A percentile compares a stretch with the other conserved stretches of the same genome.
These are phyloP conservation scores for Decorospora gaudefroyi DNA, from an alignment of 2,329 filamentous ascomycete species.

Conservation along the genomic window DNA sequence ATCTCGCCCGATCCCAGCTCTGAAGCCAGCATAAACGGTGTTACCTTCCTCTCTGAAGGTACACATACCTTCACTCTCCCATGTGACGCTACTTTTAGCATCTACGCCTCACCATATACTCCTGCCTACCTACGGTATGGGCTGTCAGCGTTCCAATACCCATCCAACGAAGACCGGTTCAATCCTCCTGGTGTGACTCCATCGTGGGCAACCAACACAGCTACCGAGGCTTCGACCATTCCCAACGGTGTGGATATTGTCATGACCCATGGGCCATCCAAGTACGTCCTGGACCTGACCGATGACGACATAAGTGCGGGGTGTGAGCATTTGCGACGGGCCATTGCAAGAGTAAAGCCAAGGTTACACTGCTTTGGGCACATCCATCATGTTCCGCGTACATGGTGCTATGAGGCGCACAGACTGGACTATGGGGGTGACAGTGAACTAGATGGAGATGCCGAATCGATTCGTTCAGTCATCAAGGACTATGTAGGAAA, in stretches of 20 bases:
- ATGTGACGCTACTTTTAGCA: constrained; percentile 54
- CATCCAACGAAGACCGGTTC: constrained; percentile 55
- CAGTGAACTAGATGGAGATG: constrained; percentile 1
- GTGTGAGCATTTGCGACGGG: constrained; percentile 58
- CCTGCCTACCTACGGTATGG: constrained; percentile 60
- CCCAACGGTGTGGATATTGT: constrained; percentile 57
- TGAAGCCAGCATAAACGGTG: constrained; percentile 50
- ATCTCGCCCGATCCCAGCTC: constrained; percentile 46
- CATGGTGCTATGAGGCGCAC: constrained; percentile 47
- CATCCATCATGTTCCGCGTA: constrained; percentile 54
- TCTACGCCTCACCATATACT: constrained; percentile 59
- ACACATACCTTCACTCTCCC: constrained; percentile 52
- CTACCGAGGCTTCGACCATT: constrained; percentile 28
- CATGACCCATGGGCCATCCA: constrained; percentile 64
- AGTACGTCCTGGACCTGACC: constrained; percentile 55
- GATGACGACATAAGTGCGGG: constrained; percentile 50
- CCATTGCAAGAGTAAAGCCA: constrained; percentile 54
- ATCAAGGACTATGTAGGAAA: constrained; percentile 29
- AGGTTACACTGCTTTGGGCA: constrained; percentile 64
- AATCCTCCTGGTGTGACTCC: constrained; percentile 44
- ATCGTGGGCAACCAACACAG: constrained; percentile 26
- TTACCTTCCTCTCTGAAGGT: constrained; percentile 60
- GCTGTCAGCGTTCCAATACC: constrained; percentile 60
- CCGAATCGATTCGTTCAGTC: constrained; percentile 16
- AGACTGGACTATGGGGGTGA: constrained; percentile 35